These are phyloP conservation scores for Solanum sejunctum DNA, from an alignment of 257 asterid genomes.

Conservation along the genomic window DNA sequence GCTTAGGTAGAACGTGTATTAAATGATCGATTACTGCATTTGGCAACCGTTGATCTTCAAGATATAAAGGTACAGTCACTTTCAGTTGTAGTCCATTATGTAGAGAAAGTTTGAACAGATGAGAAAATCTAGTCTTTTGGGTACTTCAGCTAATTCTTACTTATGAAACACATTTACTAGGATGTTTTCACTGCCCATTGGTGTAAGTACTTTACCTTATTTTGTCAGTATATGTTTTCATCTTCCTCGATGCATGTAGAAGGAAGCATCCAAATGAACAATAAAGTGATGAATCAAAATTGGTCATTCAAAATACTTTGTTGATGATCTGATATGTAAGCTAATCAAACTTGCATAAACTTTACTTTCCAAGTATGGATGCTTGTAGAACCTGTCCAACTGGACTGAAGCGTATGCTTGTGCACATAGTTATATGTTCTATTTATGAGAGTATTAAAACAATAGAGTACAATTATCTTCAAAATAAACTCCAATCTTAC, in stretches of 20 bases:
- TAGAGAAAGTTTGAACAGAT: neutral
- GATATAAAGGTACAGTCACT: slow-evolving; percentile 70
- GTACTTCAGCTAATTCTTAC: neutral
- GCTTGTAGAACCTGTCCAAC: neutral
- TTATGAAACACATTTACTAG: neutral
- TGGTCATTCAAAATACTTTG: neutral
- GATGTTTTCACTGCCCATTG: neutral
- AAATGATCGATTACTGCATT: slow-evolving; percentile 55
- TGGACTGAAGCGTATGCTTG: neutral
- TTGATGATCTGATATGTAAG: neutral
- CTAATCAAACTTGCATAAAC: neutral
- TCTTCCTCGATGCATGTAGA: neutral
- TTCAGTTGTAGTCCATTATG: neutral
- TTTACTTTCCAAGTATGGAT: neutral
- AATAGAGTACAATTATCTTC: neutral
- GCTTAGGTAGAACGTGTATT: slow-evolving; percentile 62
- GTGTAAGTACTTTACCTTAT: neutral
- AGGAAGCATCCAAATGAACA: neutral
- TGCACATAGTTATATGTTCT: neutral
- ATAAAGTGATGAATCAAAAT: neutral
- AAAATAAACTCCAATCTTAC: too few species aligned
- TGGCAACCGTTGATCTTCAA: slow-evolving; percentile 65
- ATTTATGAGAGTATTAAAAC: neutral
- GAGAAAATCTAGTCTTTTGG: neutral
- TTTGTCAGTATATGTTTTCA: neutral